phyloP scores from a whole-genome alignment of 257 asterid genomes.

The Coffea eugenioides region DNA sequence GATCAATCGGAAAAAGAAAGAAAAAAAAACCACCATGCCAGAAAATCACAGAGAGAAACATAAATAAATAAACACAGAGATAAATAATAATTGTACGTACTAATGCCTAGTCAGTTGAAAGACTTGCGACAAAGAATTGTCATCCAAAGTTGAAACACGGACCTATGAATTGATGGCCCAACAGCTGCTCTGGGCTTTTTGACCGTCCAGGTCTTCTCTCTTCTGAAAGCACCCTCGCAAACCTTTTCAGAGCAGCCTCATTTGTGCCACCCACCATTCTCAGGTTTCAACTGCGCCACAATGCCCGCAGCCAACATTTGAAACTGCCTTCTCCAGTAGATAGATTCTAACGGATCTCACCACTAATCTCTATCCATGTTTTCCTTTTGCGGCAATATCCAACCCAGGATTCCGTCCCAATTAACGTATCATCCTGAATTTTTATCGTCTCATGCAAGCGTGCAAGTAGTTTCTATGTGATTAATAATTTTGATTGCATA shows the following conservation, averaged over 20 bases:
- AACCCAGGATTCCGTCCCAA: constrained; percentile 33
- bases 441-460: no score
- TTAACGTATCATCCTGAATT: constrained; percentile 31
- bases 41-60: no score
- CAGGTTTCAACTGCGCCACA: constrained; percentile 23
- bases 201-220: not conserved
- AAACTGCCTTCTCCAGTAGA: constrained; percentile 38
- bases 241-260: constrained; percentile 33
- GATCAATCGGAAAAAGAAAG: no score
- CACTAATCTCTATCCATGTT: constrained; percentile 34
- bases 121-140: no score
- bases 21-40: no score
- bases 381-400: constrained; percentile 35
- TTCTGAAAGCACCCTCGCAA: not conserved
- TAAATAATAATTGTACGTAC: no score
- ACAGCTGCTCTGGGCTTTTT: no score
- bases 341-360: constrained; percentile 19
- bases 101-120: no score
- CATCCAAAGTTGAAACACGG: no score
- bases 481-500: not conserved
- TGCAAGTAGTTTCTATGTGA: not conserved
- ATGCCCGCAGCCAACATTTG: constrained; percentile 33
- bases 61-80: no score
- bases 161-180: no score
- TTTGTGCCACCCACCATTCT: constrained; percentile 22